These are phyloP conservation scores for Fraxinus anomala DNA, from an alignment of 257 asterid genomes.

Conservation along the genomic window DNA sequence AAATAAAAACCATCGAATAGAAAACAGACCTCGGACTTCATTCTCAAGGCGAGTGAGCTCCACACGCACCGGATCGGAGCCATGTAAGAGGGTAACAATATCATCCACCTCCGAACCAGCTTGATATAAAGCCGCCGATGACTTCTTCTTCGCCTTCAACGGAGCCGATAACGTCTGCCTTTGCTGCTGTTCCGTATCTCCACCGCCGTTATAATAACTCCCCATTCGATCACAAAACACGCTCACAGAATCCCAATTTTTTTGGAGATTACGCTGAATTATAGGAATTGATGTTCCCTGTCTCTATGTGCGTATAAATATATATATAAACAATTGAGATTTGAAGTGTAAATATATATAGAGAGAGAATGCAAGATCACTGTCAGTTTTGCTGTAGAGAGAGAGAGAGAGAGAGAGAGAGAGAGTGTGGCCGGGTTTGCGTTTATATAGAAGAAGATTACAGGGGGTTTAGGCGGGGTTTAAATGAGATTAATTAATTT, in stretches of 20 bases:
- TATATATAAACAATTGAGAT: not conserved
- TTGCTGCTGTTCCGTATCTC: slow-evolving; percentile 45
- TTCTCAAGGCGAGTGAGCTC: slow-evolving; percentile 90
- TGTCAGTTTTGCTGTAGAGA: slow-evolving; percentile 39
- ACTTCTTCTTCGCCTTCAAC: slow-evolving; percentile 55
- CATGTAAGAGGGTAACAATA: slow-evolving; percentile 61
- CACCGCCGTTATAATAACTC: slow-evolving; percentile 36
- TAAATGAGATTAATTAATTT: slow-evolving; percentile 32
- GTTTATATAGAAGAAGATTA: slow-evolving; percentile 34
- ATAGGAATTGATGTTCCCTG: not conserved
- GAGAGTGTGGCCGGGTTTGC: slow-evolving; percentile 5
- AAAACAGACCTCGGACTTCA: slow-evolving; percentile 64
- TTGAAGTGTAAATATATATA: not conserved
- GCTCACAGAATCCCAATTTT: slow-evolving; percentile 11
- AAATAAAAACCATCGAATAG: slow-evolving; percentile 8
- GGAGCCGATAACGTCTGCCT: slow-evolving; percentile 51
- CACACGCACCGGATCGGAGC: slow-evolving; percentile 85
- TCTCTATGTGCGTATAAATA: slow-evolving; percentile 12
- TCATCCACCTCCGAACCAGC: slow-evolving; percentile 63
- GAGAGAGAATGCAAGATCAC: slow-evolving; percentile 6
- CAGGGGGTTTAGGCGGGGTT: slow-evolving; percentile 54
- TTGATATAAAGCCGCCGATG: slow-evolving; percentile 33
- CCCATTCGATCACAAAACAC: slow-evolving; percentile 36
- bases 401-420: slow-evolving; percentile 15
- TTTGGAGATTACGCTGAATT: slow-evolving; percentile 26